Percentiles rank a stretch among this genome's conserved stretches.
phyloP scores from a whole-genome alignment of 768 basidiomycete species.

The Pleurotus sapidus region DNA sequence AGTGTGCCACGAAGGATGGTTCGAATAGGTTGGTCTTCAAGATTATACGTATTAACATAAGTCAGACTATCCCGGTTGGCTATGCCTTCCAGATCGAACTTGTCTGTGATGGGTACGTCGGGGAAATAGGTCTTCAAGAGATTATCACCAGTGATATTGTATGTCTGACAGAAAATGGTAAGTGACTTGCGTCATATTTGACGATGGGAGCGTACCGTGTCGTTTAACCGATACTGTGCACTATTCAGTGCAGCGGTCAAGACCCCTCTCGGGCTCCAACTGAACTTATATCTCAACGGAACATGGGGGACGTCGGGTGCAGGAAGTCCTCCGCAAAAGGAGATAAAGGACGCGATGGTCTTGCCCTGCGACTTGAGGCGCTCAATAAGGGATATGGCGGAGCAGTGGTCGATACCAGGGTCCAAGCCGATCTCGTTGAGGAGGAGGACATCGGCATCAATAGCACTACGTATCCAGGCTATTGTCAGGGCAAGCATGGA shows the following conservation, averaged over 20 bases:
- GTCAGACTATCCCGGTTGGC: constrained; percentile 81
- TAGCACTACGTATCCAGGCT: constrained; percentile 39
- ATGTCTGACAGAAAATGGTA: constrained; percentile 29
- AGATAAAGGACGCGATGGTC: constrained; percentile 69
- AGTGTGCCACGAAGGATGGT: constrained; percentile 85
- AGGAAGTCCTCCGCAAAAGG: constrained; percentile 92
- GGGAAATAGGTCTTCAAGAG: constrained; percentile 61
- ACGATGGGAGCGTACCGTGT: constrained; percentile 40
- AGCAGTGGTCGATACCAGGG: constrained; percentile 88
- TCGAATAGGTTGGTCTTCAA: constrained; percentile 42
- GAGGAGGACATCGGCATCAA: constrained; percentile 60
- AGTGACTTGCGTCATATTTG: not conserved
- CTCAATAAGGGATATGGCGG: constrained; percentile 69
- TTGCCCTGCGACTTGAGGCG: constrained; percentile 49
- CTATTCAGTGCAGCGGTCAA: constrained; percentile 74
- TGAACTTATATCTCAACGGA: constrained; percentile 89
- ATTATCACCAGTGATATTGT: constrained; percentile 45
- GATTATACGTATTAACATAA: constrained; percentile 65
- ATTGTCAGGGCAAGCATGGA: not conserved
- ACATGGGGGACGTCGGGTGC: constrained; percentile 63
- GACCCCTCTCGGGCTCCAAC: constrained; percentile 90
- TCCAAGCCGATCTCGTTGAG: constrained; percentile 91
- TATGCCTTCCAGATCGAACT: constrained; percentile 74
- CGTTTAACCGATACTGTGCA: constrained; percentile 61
- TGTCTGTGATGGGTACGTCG: constrained; percentile 60